Evolutionary conservation across 768 basidiomycete species (phyloP).

Genomic region (Suillus americanus): DNA sequence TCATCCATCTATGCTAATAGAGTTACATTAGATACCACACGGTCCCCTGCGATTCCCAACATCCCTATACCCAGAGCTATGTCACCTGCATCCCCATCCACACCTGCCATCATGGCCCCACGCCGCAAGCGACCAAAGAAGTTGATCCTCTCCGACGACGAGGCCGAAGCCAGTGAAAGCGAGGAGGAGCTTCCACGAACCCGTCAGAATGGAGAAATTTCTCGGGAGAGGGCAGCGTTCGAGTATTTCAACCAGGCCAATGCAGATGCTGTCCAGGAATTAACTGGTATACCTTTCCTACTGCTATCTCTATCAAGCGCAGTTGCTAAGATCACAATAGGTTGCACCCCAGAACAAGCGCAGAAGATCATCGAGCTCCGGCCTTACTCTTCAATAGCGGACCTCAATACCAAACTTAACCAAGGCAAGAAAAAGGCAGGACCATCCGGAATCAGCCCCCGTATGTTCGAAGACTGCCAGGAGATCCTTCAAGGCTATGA

Average conservation of each 20-base stretch:
- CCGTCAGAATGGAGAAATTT: slow-evolving; percentile 34
- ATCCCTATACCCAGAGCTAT: slow-evolving; percentile 34
- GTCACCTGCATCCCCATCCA: slow-evolving; percentile 39
- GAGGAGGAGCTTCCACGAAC: slow-evolving; percentile 41
- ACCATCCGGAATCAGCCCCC: slow-evolving; percentile 79
- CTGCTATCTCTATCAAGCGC: background rate
- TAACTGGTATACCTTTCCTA: slow-evolving; percentile 56
- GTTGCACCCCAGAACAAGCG: slow-evolving; percentile 82
- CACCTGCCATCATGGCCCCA: slow-evolving; percentile 38
- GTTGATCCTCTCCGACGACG: slow-evolving; percentile 67
- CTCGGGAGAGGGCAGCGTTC: slow-evolving; percentile 52
- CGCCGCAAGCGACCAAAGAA: slow-evolving; percentile 58
- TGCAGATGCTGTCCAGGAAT: slow-evolving; percentile 65
- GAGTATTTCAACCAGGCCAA: slow-evolving; percentile 68
- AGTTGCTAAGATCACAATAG: slow-evolving; percentile 35
- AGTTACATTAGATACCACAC: slow-evolving; percentile 46
- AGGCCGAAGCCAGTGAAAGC: slow-evolving; percentile 50
- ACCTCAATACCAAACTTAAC: slow-evolving; percentile 72
- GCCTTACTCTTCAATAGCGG: slow-evolving; percentile 76
- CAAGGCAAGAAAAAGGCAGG: slow-evolving; percentile 88
- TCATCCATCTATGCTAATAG: slow-evolving; percentile 83
- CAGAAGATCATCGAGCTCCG: slow-evolving; percentile 72
- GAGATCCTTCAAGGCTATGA: slow-evolving; percentile 83
- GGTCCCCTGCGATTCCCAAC: slow-evolving; percentile 32
- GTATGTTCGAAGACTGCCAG: slow-evolving; percentile 88